Evolutionary conservation across 192 early-diverging fungal genomes (phyloP).

Genomic region (Thamnidium elegans): DNA sequence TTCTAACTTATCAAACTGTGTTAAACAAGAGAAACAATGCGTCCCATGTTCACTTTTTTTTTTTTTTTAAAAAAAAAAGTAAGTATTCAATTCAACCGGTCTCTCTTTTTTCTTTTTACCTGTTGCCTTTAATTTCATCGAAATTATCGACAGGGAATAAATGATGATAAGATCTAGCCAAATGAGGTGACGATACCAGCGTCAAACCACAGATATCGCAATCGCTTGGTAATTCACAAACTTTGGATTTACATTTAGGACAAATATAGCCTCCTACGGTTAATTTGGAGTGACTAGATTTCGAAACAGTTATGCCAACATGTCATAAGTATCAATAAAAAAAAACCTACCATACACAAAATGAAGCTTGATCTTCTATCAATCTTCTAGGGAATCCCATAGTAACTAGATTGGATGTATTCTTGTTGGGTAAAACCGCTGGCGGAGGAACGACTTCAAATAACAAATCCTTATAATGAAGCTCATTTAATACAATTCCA

Average conservation of each 20-base stretch:
- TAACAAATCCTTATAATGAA: conserved; percentile 77
- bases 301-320: not conserved
- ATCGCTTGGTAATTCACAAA: conserved; percentile 89
- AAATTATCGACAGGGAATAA: conserved; percentile 90
- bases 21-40: conserved; percentile 50
- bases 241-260: conserved; percentile 75
- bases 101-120: conserved; percentile 22
- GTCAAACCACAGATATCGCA: conserved; percentile 89
- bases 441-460: conserved; percentile 90
- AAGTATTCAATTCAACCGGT: not conserved
- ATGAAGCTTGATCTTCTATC: conserved; percentile 48
- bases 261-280: conserved; percentile 78
- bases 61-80: conserved; percentile 4
- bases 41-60: conserved; percentile 38
- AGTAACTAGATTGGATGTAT: conserved; percentile 68
- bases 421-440: conserved; percentile 53
- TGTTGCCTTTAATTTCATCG: conserved; percentile 56
- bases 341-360: conserved; percentile 73
- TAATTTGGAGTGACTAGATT: conserved; percentile 62
- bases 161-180: conserved; percentile 93
- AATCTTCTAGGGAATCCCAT: conserved; percentile 88
- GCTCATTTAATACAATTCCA: conserved; percentile 80
- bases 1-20: conserved; percentile 36
- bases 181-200: conserved; percentile 83
- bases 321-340: not conserved